Percentiles rank a stretch among this genome's conserved stretches.
These are phyloP conservation scores for Lunularia cruciata DNA, from an alignment of 225 moss, liverwort and hornwort species.

Conservation along the genomic window DNA sequence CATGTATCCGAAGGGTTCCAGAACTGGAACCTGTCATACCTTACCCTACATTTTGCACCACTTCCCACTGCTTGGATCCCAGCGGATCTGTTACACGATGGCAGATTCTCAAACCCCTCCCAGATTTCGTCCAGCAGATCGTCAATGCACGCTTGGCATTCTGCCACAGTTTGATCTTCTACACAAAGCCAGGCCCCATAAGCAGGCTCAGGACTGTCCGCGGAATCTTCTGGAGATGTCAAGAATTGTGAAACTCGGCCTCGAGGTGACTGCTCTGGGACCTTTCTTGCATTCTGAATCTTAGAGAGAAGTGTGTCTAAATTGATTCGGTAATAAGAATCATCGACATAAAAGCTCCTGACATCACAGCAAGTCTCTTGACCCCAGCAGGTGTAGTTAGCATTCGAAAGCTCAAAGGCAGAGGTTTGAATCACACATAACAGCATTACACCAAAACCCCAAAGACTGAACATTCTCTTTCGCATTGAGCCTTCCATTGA, in stretches of 20 bases:
- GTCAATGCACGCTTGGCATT: constrained; percentile 8
- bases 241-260: constrained; percentile 8
- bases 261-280: not conserved
- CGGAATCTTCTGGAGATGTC: not conserved
- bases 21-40: constrained; percentile 14
- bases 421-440: too few relatives aligned
- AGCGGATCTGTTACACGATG: not conserved
- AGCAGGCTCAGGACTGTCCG: not conserved
- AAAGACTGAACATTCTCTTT: too few relatives aligned
- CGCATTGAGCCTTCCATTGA: too few relatives aligned
- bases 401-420: not conserved
- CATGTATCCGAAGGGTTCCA: constrained; percentile 18
- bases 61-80: not conserved
- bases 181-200: constrained; percentile 14
- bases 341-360: not conserved
- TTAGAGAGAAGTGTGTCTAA: not conserved
- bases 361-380: constrained; percentile 7
- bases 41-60: not conserved
- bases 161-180: not conserved
- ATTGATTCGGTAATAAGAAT: not conserved
- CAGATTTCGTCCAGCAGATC: constrained; percentile 5
- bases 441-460: too few relatives aligned
- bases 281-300: constrained; percentile 1
- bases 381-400: constrained; percentile 4
- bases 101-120: not conserved